Base-by-base conservation (phyloP, 2,329 filamentous ascomycete genomes). In the Volutella citrinella region DNA sequence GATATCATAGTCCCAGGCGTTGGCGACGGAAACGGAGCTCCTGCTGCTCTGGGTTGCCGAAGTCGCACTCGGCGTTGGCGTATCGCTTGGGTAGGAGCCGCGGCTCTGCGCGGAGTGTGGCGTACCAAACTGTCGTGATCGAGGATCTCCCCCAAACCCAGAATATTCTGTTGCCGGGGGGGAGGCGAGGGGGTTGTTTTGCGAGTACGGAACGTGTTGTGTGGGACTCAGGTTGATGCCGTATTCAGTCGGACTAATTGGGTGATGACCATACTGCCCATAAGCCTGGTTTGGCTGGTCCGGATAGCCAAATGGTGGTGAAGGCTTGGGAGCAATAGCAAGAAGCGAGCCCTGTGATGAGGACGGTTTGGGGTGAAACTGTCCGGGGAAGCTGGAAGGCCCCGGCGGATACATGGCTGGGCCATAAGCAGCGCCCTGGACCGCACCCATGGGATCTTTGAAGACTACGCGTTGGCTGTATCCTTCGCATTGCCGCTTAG, bases 381-480 rank as follows among this genome's bases (percentile, higher is more conserved):
- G 42, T 9, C 49, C 38, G 28, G 36, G 39, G 33, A 52, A 46
- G 34, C 54, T 50, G 8, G 50, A 43, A 61, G 49, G 65, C 17
- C 66, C 65, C 6, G 57, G 54, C 55, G 67, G 61, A 43, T 70
- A 75, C 19, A 65, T 54, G 13, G 48, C 40, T 31, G 52, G 46
- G 5, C 71, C 68, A 36, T 69, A 66, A 28, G 64, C 64, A 49
- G 69, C 46, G 19, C 36, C 66, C 49, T 76, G 65, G 71, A 78
- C 39, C 3, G 36, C 49, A 20, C 49, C 49, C 43, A 56, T 49
- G 6, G 81, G 82, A 31, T 86, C 76, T 57, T 88, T 91, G 71
- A 91, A 93, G 39, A 88, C 72, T 34, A 93, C 80, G 28, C 84
- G 78, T 58, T 87, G 84, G 48, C 80, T 88, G 59, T 93, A 93